These are phyloP conservation scores for Magnusiomyces fungicola DNA, from an alignment of 1,139 yeast species.

Conservation along the genomic window DNA sequence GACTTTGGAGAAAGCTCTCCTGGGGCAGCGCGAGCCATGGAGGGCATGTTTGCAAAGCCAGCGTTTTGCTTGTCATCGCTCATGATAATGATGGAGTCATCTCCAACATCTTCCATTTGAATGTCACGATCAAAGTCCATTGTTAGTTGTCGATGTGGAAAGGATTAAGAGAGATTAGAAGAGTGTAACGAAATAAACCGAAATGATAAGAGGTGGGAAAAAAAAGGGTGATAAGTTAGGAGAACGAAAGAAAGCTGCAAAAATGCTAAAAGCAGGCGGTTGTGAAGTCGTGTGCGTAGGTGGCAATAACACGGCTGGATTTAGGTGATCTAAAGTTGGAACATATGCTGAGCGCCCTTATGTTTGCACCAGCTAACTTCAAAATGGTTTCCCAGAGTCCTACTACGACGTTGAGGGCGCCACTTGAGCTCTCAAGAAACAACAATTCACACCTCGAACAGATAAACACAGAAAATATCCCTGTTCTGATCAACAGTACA, in stretches of 20 bases:
- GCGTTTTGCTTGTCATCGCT: slow-evolving; percentile 2
- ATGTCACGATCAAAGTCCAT: slow-evolving; percentile 15
- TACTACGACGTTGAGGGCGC: no score
- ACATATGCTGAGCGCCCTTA: no score
- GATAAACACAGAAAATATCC: no score
- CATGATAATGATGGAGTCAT: slow-evolving; percentile 5
- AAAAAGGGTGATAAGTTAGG: not conserved
- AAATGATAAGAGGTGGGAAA: not conserved
- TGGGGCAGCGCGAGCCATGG: slow-evolving; percentile 6
- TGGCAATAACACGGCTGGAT: no score
- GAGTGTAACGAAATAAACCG: not conserved
- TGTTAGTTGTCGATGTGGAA: not conserved
- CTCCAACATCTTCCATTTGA: slow-evolving; percentile 15
- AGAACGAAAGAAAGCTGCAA: not conserved
- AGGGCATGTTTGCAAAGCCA: slow-evolving; percentile 1
- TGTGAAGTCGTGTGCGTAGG: no score
- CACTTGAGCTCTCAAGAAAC: no score
- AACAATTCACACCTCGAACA: no score
- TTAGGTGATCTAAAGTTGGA: no score
- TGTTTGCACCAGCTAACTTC: no score
- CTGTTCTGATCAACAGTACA: no score
- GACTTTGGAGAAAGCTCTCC: slow-evolving; percentile 14
- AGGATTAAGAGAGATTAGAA: not conserved
- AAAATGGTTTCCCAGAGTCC: no score
- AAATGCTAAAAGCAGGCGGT: not conserved